Conservation (phyloP, 352 stramenopile genomes). For the Phytophthora ramorum region DNA sequence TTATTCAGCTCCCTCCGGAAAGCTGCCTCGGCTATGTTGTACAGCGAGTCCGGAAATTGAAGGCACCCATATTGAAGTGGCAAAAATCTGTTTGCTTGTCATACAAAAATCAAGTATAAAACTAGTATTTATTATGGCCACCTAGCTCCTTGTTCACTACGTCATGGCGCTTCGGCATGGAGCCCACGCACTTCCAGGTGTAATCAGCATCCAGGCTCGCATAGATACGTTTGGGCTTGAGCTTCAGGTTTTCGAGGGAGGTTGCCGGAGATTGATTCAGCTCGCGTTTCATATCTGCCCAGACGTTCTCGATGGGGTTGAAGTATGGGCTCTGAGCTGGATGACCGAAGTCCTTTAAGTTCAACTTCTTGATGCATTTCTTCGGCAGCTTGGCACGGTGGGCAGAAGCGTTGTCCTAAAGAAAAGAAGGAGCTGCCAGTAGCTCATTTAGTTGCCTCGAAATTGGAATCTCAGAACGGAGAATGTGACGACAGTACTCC, state of each 20-base stretch:
- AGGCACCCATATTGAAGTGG: too few relatives aligned
- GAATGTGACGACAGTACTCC: slow-evolving; percentile 4
- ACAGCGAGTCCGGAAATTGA: too few relatives aligned
- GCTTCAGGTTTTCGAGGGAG: slow-evolving; percentile 6
- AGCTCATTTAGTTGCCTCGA: neutral
- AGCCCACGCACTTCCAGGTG: neutral
- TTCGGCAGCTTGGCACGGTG: slow-evolving; percentile 7
- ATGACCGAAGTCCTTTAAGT: neutral
- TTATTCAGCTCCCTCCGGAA: too few relatives aligned
- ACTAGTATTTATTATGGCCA: neutral
- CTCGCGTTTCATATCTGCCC: slow-evolving; percentile 3
- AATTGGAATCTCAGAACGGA: slow-evolving; percentile 2
- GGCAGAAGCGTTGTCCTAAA: slow-evolving; percentile 12
- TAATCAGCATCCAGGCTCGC: neutral
- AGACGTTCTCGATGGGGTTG: slow-evolving; percentile 20
- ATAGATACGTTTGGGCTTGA: neutral
- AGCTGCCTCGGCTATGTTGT: too few relatives aligned
- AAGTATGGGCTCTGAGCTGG: slow-evolving; percentile 14
- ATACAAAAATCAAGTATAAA: too few relatives aligned
- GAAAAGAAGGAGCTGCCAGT: neutral
- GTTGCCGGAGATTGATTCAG: neutral
- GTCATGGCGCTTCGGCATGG: neutral
- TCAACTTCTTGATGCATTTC: neutral
- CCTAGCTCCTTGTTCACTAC: too few relatives aligned
- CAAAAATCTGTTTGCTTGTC: too few relatives aligned